phyloP scores from a whole-genome alignment of 495 filamentous ascomycete species.

The Tuber borchii region DNA sequence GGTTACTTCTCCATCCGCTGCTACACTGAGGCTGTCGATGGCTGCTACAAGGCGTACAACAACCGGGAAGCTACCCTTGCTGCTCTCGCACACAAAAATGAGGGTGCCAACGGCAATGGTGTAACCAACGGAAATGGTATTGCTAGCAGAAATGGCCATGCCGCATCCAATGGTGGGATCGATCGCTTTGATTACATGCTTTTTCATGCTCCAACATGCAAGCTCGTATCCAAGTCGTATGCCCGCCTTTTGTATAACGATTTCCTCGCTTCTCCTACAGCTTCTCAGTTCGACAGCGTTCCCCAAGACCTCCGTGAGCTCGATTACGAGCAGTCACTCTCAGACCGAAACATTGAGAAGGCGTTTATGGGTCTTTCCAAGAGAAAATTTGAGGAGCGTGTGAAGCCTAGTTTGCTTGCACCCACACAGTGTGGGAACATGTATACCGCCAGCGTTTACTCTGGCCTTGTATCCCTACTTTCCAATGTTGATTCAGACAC shows the following conservation, averaged over 20 bases:
- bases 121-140: conserved; percentile 51
- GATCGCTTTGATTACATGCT: conserved; percentile 94
- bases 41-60: conserved; percentile 91
- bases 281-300: conserved; percentile 75
- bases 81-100: conserved; percentile 38
- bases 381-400: conserved; percentile 87
- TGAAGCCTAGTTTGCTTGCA: conserved; percentile 75
- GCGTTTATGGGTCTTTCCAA: conserved; percentile 91
- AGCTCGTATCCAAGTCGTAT: conserved; percentile 92
- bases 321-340: conserved; percentile 75
- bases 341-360: conserved; percentile 94
- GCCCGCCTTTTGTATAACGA: conserved; percentile 95
- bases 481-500: conserved; percentile 62
- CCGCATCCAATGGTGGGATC: conserved; percentile 58
- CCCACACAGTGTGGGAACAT: conserved; percentile 97
- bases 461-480: conserved; percentile 70
- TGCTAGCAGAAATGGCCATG: conserved; percentile 45
- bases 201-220: conserved; percentile 97
- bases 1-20: conserved; percentile 91
- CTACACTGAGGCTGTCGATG: conserved; percentile 92
- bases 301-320: conserved; percentile 78
- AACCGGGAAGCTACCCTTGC: conserved; percentile 67
- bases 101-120: conserved; percentile 52
- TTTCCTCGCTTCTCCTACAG: conserved; percentile 70
- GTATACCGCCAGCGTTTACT: conserved; percentile 95